Base-by-base conservation (phyloP, 495 filamentous ascomycete species). In the Penicillium antarcticum region DNA sequence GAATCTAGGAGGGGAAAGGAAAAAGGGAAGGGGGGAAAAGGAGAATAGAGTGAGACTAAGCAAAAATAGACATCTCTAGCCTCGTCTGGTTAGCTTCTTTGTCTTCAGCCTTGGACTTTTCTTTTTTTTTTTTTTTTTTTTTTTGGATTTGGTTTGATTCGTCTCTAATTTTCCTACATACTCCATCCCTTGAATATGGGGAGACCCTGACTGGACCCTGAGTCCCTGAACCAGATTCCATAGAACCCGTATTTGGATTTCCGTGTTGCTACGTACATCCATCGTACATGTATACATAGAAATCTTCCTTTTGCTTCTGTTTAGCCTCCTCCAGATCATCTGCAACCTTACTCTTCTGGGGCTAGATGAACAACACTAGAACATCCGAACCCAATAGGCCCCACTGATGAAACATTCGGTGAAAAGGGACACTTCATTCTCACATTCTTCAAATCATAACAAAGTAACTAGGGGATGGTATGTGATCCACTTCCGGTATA, bases 41-140 rank as follows among this genome's bases (percentile, higher is more conserved):
- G 26, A 42, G 39, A 21, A 39, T 33, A 39, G 19, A 35, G 46
- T 55, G 50, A 57, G 48, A 56, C 51, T 56, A 43, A 43, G 45
- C 58, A 61, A 64, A 64, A 64, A 64, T 64, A 64, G 61, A 55
- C 45, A 41, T 56, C 52, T 53, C 54, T 61, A 53, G 23, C 18
- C 55, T 47, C 46, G n/a, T 44, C 42, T 24, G 51, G 56, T 29
- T 58, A 58, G 55, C 41, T 18, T 32, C 42, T 4, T 40, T 23
- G 13, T 23, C 32, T 24, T 12, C 17, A 18, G 8, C 1, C 31
- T 45, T 29, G 18, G 29, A 35, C 26, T 40, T 7, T 24, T 43
- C 11, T 34, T 41, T 34, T 36, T 35, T 35, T 48, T 38, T 44
- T 19, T 39, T 52, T 23, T 37, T 49, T 32, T 21, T 8, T 32